A percentile compares a stretch with the other conserved stretches of the same genome.
phyloP scores from a whole-genome alignment of 1,284 basidiomycete species.

The Kwoniella shivajii region DNA sequence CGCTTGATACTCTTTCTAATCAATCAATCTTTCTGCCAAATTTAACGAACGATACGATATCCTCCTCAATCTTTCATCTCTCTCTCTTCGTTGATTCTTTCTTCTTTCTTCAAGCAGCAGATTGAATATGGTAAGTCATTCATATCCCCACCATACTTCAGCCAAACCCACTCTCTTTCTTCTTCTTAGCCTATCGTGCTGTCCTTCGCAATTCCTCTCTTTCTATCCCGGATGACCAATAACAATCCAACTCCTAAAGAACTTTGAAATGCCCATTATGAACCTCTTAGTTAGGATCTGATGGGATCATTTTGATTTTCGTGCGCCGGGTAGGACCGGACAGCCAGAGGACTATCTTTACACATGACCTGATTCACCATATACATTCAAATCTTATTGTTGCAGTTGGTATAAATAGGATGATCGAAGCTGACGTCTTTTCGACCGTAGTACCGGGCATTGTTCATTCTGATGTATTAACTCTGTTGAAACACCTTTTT shows the following conservation, averaged over 20 bases:
- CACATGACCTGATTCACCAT: slow-evolving; percentile 48
- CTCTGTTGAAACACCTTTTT: too few relatives aligned
- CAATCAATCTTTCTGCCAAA: background rate
- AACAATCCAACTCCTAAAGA: slow-evolving; percentile 50
- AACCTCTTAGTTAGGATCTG: slow-evolving; percentile 41
- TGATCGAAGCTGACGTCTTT: too few relatives aligned
- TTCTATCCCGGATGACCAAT: slow-evolving; percentile 34
- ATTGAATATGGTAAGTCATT: slow-evolving; percentile 1
- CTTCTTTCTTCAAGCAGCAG: background rate
- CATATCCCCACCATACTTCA: background rate
- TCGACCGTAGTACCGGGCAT: too few relatives aligned
- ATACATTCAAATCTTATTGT: background rate
- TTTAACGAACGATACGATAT: background rate
- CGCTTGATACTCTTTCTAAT: background rate
- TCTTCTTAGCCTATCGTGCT: background rate
- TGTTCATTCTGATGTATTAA: too few relatives aligned
- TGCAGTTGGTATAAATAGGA: too few relatives aligned
- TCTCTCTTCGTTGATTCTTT: background rate
- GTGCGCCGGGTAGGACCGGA: slow-evolving; percentile 46
- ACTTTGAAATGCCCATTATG: slow-evolving; percentile 3
- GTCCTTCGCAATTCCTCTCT: background rate
- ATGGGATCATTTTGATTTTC: slow-evolving; percentile 5
- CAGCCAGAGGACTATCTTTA: slow-evolving; percentile 43
- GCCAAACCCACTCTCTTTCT: background rate
- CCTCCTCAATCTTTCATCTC: background rate